A percentile compares a stretch with the other conserved stretches of the same genome.
These are phyloP conservation scores for Blastocystis sp. DNA, from an alignment of 352 stramenopile species.

Conservation along the genomic window DNA sequence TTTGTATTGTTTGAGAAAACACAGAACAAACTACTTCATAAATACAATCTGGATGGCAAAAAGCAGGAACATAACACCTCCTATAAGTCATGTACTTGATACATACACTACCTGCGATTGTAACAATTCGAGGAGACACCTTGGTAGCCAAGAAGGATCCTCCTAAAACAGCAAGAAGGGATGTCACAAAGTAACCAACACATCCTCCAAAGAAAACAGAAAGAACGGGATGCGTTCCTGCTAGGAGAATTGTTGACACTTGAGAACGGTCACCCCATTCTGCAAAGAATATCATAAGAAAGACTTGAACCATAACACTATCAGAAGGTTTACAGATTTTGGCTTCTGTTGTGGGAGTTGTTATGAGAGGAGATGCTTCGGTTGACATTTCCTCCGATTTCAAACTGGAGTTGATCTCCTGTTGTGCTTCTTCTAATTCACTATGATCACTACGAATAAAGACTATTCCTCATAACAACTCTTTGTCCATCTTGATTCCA, in stretches of 20 bases:
- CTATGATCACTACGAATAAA: background rate
- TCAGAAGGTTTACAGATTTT: constrained; percentile 9
- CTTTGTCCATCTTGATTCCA: constrained; percentile 8
- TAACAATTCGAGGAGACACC: constrained; percentile 20
- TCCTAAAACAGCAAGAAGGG: background rate
- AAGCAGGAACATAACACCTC: background rate
- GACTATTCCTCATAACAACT: background rate
- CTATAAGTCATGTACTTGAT: background rate
- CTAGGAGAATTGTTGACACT: constrained; percentile 31
- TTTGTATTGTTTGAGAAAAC: constrained; percentile 19
- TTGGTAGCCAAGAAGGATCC: constrained; percentile 6
- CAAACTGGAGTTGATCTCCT: constrained; percentile 16
- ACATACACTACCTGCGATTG: background rate
- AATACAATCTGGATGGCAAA: constrained; percentile 11
- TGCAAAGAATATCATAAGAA: constrained; percentile 78
- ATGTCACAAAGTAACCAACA: constrained; percentile 26
- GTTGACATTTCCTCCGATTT: background rate
- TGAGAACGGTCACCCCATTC: constrained; percentile 79
- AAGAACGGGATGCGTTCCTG: constrained; percentile 2
- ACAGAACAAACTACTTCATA: constrained; percentile 4
- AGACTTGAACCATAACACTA: constrained; percentile 64
- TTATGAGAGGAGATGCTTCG: background rate
- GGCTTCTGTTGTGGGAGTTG: background rate
- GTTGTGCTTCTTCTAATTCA: background rate
- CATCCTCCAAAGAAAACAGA: constrained; percentile 9